phyloP scores from a whole-genome alignment of 2,329 filamentous ascomycete species.

The Paraphoma chrysanthemicola region DNA sequence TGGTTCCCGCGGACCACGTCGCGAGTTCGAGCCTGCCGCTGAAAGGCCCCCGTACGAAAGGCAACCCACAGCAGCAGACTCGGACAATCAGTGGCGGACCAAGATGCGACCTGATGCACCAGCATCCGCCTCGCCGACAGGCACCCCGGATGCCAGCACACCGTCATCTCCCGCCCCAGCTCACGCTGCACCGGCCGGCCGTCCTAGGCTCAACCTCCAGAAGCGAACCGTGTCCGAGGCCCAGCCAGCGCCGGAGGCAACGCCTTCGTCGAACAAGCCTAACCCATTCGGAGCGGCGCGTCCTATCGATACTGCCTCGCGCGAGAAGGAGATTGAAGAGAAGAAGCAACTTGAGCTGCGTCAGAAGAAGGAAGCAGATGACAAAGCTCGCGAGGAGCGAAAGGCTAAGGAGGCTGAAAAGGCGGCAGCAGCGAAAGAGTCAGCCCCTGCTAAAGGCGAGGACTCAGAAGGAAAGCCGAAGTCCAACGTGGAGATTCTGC shows the following conservation, averaged over 20 bases:
- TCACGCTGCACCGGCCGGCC: conserved; percentile 64
- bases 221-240: conserved; percentile 91
- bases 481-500: conserved; percentile 63
- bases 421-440: conserved; percentile 65
- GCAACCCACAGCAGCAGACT: conserved; percentile 83
- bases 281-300: conserved; percentile 93
- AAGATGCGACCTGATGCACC: conserved; percentile 85
- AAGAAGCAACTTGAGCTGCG: conserved; percentile 76
- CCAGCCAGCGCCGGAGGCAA: conserved; percentile 54
- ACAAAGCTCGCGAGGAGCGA: conserved; percentile 79
- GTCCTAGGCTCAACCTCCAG: conserved; percentile 84
- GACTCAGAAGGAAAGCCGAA: conserved; percentile 53
- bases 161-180: conserved; percentile 75
- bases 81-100: conserved; percentile 90
- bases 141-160: conserved; percentile 75
- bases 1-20: conserved; percentile 78
- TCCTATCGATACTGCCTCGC: conserved; percentile 90
- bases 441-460: conserved; percentile 43
- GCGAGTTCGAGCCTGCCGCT: conserved; percentile 64
- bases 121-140: conserved; percentile 64
- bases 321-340: conserved; percentile 89
- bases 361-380: conserved; percentile 86
- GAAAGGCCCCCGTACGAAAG: conserved; percentile 68
- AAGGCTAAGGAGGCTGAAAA: conserved; percentile 60
- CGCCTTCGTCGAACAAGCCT: conserved; percentile 70